phyloP scores from a whole-genome alignment of 176 grass and related monocot species.

The Bothriochloa decipiens region DNA sequence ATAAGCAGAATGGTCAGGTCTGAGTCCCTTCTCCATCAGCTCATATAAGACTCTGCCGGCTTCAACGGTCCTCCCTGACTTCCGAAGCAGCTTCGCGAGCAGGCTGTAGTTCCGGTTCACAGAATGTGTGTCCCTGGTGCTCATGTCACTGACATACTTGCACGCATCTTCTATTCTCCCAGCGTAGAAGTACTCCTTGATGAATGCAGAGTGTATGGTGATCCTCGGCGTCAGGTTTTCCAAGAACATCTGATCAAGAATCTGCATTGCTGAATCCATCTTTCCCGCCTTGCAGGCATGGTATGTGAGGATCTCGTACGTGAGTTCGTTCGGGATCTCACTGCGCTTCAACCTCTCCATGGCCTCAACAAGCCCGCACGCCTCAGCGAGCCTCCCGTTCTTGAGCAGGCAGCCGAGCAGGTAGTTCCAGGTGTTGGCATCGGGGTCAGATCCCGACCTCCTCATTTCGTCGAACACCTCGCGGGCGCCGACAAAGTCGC shows the following conservation, averaged over 20 bases:
- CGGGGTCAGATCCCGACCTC: conserved; percentile 57
- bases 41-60: conserved; percentile 76
- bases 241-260: conserved; percentile 64
- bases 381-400: conserved; percentile 59
- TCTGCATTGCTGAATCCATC: conserved; percentile 64
- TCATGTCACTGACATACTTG: conserved; percentile 68
- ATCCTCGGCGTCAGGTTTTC: conserved; percentile 67
- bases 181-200: conserved; percentile 67
- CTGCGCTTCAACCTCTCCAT: conserved; percentile 52
- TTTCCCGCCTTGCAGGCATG: conserved; percentile 67
- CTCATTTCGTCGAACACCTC: conserved; percentile 82
- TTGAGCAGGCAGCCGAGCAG: conserved; percentile 80
- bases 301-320: conserved; percentile 67
- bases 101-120: conserved; percentile 78
- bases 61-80: conserved; percentile 51
- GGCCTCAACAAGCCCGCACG: conserved; percentile 66
- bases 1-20: conserved; percentile 70
- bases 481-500: conserved; percentile 66
- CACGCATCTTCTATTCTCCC: conserved; percentile 60
- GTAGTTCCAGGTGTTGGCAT: conserved; percentile 81
- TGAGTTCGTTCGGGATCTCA: conserved; percentile 49
- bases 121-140: conserved; percentile 56
- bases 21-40: conserved; percentile 76
- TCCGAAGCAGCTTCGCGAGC: conserved; percentile 57
- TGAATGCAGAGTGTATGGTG: conserved; percentile 71